Base-by-base conservation (phyloP, 164 flowering plant genomes). In the Piper longum region DNA sequence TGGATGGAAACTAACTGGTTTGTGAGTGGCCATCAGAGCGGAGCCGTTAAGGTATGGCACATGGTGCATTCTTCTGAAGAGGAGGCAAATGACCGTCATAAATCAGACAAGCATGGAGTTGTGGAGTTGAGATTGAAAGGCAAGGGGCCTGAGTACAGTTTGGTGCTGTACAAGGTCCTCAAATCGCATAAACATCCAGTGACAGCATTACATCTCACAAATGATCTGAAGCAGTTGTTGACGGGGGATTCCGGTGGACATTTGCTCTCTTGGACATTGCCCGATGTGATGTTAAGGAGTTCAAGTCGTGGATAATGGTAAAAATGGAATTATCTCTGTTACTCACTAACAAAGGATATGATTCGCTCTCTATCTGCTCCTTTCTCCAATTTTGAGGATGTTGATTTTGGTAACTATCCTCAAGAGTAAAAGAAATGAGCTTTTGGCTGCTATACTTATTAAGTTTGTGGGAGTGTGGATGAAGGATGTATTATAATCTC, bases 21-120 rank as follows among this genome's bases (percentile, higher is more conserved):
- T 68, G 91, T 82, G 36, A 88, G 96, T 0, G 99, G 99, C 56
- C 99, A 95, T 69, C 96, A 86, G 80, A 95, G 99, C 71, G 99
- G 99, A 55, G 97, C 97, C 3, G 79, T 91, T 54, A 95, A 95
- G 75, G 88, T 95, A 43, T 95, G 99, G 99, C 78, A 83, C 64
- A 88, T 88, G 97, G 80, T 82, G 17, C 96, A 95, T 70, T 75
- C 70, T 66, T 75, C 96, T 4, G 78, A 76, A n/a, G 71, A 76
- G 17, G 71, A 75, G 67, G 83, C 70, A 41, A 76, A 66, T 57
- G 56, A 79, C 59, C 71, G 61, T 48, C 73, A 68, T 69, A 92
- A 81, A 71, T 64, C 76, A 4, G 59, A 67, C 43, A 65, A 69
- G 61, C 74, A 54, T 55, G 70, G 75, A 5, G 62, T 71, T 14